Base-by-base conservation (phyloP, 1,284 basidiomycete species). In the Marasmius fiardii region DNA sequence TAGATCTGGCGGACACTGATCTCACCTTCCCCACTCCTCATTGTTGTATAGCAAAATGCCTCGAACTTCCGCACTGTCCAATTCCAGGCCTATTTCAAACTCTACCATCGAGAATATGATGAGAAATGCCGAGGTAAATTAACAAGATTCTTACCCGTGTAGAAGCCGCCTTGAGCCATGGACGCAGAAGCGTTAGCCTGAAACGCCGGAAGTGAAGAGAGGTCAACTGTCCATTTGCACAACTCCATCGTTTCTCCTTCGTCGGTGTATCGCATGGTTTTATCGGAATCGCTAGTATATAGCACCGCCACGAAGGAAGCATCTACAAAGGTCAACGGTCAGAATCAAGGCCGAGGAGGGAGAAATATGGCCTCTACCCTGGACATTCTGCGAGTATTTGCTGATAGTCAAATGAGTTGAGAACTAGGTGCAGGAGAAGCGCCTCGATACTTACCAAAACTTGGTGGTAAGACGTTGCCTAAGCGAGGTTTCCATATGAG, bases 201-300 rank as follows among this genome's bases (percentile, higher is more conserved):
- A 74, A 91, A 93, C 43, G 82, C 84, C 28, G 90, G 90, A 56
- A 93, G 69, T 24, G 85, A 80, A 44, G 82, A 81, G 51, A 93
- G 75, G 69, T 93, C 87, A 43, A 92, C 90, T 6, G 86, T 90
- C 91, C 91, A 93, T 71, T 89, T 86, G 74, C 91, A 93, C 53
- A 93, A 73, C 65, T 91, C 89, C 51, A 67, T 74, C 12, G 82
- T 85, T 64, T 87, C 87, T 14, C 86, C 87, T 74, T 92, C 90
- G 65, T 92, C 90, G 4, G 86, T 88, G 64, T 90, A 92, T 56
- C 90, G 77, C 85, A 90, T 88, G 53, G 86, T 76, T 63, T 77
- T 81, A 61, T 89, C 86, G 20, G 76, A 75, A 56, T 91, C 86
- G 26, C 86, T 86, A 4, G 87, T 89, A 67, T 83, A 93, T 55